A percentile compares a stretch with the other conserved stretches of the same genome.
phyloP scores from a whole-genome alignment of 306 rosid genomes.

The Sesbania bispinosa region DNA sequence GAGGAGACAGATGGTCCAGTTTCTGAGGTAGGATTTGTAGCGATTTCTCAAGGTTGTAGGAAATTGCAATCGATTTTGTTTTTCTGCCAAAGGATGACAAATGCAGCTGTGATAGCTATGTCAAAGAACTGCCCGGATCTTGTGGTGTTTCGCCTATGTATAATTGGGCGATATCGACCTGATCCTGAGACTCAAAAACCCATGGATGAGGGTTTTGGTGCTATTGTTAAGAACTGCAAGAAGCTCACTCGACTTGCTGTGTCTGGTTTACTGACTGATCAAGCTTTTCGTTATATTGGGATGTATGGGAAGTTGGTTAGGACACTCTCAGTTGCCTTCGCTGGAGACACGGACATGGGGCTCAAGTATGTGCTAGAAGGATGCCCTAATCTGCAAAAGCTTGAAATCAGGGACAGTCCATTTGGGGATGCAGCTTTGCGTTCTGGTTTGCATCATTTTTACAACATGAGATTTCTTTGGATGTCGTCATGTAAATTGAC shows the following conservation, averaged over 20 bases:
- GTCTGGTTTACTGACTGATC: too few species aligned
- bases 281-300: too few species aligned
- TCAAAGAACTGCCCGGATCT: too few species aligned
- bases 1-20: too few species aligned
- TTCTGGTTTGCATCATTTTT: slow-evolving; percentile 75
- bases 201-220: slow-evolving; percentile 93
- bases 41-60: too few species aligned
- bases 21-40: too few species aligned
- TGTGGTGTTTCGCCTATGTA: too few species aligned
- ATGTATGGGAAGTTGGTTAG: slow-evolving; percentile 66
- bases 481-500: slow-evolving; percentile 72
- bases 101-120: too few species aligned
- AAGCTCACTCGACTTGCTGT: too few species aligned
- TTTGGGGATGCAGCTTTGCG: slow-evolving; percentile 73
- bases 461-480: slow-evolving; percentile 95
- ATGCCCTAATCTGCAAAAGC: slow-evolving; percentile 63
- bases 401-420: slow-evolving; percentile 90
- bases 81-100: too few species aligned
- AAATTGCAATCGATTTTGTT: too few species aligned
- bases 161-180: slow-evolving; percentile 66
- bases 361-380: slow-evolving; percentile 72
- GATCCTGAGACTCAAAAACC: slow-evolving; percentile 60
- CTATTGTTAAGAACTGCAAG: slow-evolving; percentile 88
- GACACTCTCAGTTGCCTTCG: slow-evolving; percentile 85
- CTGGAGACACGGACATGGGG: slow-evolving; percentile 67